Base-by-base conservation (phyloP, 345 rosid genomes). In the Pelargonium nanum region DNA sequence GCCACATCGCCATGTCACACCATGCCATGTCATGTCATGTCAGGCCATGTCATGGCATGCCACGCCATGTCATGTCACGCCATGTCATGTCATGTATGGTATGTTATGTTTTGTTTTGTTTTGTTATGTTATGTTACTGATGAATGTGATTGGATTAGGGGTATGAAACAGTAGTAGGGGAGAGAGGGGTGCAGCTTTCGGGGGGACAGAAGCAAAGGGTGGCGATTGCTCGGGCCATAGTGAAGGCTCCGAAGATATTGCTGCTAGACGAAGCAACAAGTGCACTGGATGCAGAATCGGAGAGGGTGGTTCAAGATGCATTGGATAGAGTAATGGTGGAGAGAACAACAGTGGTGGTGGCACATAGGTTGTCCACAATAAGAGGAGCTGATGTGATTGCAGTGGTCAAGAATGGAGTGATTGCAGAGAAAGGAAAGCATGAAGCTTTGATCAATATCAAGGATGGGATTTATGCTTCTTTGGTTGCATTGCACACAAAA, bases 151-250 rank as follows among this genome's bases (percentile, higher is more conserved):
- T n/a, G n/a, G n/a, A n/a, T 60, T 76, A 75, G 78, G 16, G 75
- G 70, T 61, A 54, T 19, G 65, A 48, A 6, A 79, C 73, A 2
- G 4, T 53, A 6, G 78, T 73, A 5, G 78, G 83, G 22, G 83
- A 79, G 59, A 59, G 73, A 45, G 83, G 80, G 5, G 59, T 76
- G 10, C 78, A 76, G n/a, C 22, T 73, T 40, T 76, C 76, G 0
- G 74, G 78, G 0, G 65, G 80, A 22, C 80, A 73, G 26, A 79
- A 76, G 67, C 74, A 76, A 52, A 25, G 73, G 40, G 64, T 76
- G 15, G 80, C 73, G 9, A 71, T 79, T 5, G 75, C 69, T 0
- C 70, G 73, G 0, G 83, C 80, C 0, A 68, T 79, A 7, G 72
- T 73, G 1, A 79, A 76, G 25, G 66, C 44, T 62, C 80, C 78